phyloP scores from a whole-genome alignment of 495 filamentous ascomycete species.

The Penicillium desertorum region DNA sequence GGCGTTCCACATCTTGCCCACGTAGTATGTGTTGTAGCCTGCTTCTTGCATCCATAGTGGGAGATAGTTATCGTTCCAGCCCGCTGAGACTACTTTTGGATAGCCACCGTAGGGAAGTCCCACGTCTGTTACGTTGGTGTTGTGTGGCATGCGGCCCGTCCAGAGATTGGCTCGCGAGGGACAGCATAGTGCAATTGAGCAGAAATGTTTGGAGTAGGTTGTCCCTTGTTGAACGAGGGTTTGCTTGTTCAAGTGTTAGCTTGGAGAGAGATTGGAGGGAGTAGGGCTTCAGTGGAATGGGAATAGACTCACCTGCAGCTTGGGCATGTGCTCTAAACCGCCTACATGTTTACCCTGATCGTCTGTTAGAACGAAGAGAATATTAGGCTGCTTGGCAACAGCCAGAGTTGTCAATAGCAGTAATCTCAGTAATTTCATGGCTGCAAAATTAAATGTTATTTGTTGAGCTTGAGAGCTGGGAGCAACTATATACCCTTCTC shows the following conservation, averaged over 20 bases:
- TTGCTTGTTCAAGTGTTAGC: slow-evolving; percentile 29
- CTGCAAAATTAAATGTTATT: background rate
- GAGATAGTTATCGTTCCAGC: slow-evolving; percentile 63
- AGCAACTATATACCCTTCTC: slow-evolving; percentile 6
- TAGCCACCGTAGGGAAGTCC: slow-evolving; percentile 61
- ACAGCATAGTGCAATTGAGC: slow-evolving; percentile 57
- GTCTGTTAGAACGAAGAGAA: slow-evolving; percentile 63
- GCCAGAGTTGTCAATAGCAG: slow-evolving; percentile 11
- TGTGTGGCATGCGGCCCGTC: slow-evolving; percentile 34
- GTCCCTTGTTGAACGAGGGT: slow-evolving; percentile 20
- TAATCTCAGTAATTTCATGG: slow-evolving; percentile 11
- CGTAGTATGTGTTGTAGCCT: slow-evolving; percentile 69
- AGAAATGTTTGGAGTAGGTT: slow-evolving; percentile 49
- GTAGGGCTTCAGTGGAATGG: background rate
- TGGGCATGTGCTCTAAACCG: slow-evolving; percentile 56
- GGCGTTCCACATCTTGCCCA: slow-evolving; percentile 67
- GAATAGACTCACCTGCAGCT: slow-evolving; percentile 38
- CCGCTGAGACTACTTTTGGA: slow-evolving; percentile 60
- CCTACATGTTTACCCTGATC: slow-evolving; percentile 61
- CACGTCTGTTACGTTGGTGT: slow-evolving; percentile 65
- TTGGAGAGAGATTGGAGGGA: too few species aligned
- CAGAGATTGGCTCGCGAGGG: slow-evolving; percentile 52
- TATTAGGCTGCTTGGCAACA: slow-evolving; percentile 46
- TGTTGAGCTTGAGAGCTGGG: background rate
- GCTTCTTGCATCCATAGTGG: slow-evolving; percentile 67